Evolutionary conservation across 495 filamentous ascomycete species (phyloP).

Genomic region (Geoglossum glabrum): DNA sequence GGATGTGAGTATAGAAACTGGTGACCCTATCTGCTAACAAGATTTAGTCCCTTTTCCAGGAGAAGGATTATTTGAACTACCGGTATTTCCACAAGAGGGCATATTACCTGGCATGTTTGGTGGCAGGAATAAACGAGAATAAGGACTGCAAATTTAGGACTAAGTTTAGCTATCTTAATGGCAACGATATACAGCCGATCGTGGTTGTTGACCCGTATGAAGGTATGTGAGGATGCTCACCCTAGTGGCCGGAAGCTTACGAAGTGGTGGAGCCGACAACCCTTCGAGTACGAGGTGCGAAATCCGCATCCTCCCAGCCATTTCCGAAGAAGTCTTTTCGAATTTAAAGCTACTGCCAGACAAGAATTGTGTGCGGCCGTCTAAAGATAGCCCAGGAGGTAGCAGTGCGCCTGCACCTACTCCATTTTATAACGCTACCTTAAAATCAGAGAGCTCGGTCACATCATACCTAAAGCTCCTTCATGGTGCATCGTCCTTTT

Average conservation of each 20-base stretch:
- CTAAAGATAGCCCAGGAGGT: constrained; percentile 17
- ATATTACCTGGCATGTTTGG: constrained; percentile 70
- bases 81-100: constrained; percentile 90
- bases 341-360: constrained; percentile 42
- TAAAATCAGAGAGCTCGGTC: constrained; percentile 58
- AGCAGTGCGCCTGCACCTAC: constrained; percentile 28
- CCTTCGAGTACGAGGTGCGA: constrained; percentile 25
- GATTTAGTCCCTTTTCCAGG: constrained; percentile 45
- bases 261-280: constrained; percentile 1
- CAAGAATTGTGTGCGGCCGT: constrained; percentile 48
- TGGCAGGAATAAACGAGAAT: constrained; percentile 40
- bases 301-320: constrained; percentile 62
- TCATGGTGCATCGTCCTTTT: constrained; percentile 40
- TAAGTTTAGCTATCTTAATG: constrained; percentile 48
- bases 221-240: constrained; percentile 5
- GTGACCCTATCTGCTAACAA: not conserved
- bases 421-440: constrained; percentile 72
- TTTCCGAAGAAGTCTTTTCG: constrained; percentile 44
- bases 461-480: constrained; percentile 53
- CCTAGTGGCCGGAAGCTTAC: not conserved
- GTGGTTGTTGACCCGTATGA: constrained; percentile 31
- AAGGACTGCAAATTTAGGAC: constrained; percentile 32
- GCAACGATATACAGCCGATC: constrained; percentile 58
- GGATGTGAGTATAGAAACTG: not conserved
- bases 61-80: constrained; percentile 86